Base-by-base conservation (phyloP, 352 stramenopile species). In the Pythium graminicola region DNA sequence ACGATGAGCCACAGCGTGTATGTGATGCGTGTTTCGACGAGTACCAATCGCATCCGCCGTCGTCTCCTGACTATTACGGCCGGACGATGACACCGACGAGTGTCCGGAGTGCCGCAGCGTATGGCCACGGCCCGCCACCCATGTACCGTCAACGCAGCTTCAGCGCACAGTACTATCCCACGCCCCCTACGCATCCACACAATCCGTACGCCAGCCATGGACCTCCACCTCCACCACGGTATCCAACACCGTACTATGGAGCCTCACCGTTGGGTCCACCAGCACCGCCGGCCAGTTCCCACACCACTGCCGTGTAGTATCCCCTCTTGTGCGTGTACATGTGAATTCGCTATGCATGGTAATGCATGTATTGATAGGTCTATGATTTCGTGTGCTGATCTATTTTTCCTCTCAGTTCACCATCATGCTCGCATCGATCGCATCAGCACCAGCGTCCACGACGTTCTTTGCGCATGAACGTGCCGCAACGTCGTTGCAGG, bases 11-110 rank as follows among this genome's bases (percentile, higher is more conserved):
- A 35, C 77, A 90, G 53, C 81, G 84, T 23, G 84, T 94, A 55
- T 94, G 84, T 38, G 81, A 94, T 47, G 72, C 76, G n/a, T 94
- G 84, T 53, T 94, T 93, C 28, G 69, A 69, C 22, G 78, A 89
- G 42, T 85, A 89, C 47, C 84, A 85, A 49, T 65, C 70, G 13
- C 54, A 64, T 32, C 38, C 54, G n/a, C 33, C 39, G 9, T 43
- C 48, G 14, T 57, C 45, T 11, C 48, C 60, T 8, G 55, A 68
- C 43, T 68, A 68, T 38, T 68, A 62, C 45, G 41, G 35, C 0
- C 49, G 41, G 16, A 35, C 50, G 4, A 43, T 35, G 22, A 64
- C 57, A 45, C 57, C 57, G 13, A 44, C 47, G 20, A 64, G 57
- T 42, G 43, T 44, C 16, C 49, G 57, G 5, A 57, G 57, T 29